Percentiles rank a stretch among this genome's conserved stretches.
Evolutionary conservation across 768 basidiomycete genomes (phyloP).

Genomic region (Cyathus striatus): DNA sequence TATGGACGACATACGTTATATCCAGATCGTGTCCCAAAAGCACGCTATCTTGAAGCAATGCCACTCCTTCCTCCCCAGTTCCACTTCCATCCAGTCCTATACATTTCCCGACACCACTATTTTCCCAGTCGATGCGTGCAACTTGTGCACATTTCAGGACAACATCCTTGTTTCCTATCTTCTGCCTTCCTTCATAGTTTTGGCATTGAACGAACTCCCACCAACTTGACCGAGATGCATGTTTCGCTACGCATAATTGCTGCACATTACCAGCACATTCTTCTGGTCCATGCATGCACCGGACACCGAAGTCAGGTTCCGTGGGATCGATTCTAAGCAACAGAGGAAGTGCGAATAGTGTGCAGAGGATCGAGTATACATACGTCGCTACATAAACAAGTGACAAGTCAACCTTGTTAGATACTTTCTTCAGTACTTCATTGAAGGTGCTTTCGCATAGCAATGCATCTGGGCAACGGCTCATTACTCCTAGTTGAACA

Average conservation of each 20-base stretch:
- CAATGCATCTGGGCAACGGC: conserved; percentile 73
- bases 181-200: conserved; percentile 57
- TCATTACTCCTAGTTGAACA: conserved; percentile 49
- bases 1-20: conserved; percentile 59
- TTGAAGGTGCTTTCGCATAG: conserved; percentile 78
- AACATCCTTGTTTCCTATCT: conserved; percentile 62
- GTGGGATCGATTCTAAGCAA: conserved; percentile 52
- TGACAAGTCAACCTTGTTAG: conserved; percentile 60
- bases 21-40: conserved; percentile 33
- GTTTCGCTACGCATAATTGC: conserved; percentile 73
- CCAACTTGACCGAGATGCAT: conserved; percentile 54
- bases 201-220: conserved; percentile 84
- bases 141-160: conserved; percentile 62
- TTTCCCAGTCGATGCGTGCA: conserved; percentile 66
- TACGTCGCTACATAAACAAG: conserved; percentile 75
- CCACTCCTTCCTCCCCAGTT: conserved; percentile 55
- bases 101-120: conserved; percentile 49
- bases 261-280: conserved; percentile 91
- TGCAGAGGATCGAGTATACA: too few relatives aligned
- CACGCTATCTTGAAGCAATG: conserved; percentile 61
- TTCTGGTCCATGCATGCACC: conserved; percentile 71
- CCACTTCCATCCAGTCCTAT: conserved; percentile 62
- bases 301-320: conserved; percentile 70
- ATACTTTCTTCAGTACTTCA: conserved; percentile 57
- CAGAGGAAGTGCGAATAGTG: too few relatives aligned